Base-by-base conservation (phyloP, 768 basidiomycete genomes). In the Pleurotus djamor region DNA sequence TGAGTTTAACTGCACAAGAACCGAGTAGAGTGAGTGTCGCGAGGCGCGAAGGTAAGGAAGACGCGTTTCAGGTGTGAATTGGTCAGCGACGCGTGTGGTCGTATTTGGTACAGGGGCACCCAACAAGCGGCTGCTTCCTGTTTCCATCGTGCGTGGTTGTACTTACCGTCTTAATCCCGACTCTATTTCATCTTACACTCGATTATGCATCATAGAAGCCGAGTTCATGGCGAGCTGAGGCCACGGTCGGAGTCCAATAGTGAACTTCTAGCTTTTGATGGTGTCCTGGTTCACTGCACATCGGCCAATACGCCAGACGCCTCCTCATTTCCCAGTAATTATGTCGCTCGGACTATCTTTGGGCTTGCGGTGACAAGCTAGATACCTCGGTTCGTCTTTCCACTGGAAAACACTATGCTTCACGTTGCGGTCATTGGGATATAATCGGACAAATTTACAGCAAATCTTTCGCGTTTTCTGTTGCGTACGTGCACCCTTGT, bases 61-160 rank as follows among this genome's bases (percentile, higher is more conserved):
- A 47, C 45, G 45, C 45, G 45, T 14, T 8, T 7, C 7, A 17
- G n/a, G 2, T 14, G 12, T 47, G 13, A 47, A 57, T 16, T 45
- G 17, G 48, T 44, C 52, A 35, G 21, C 37, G 52, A 41, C 52
- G 50, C 52, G 52, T 52, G 50, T 52, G 38, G 52, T 36, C 52
- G 37, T 41, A 35, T 36, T 35, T 52, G 52, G 32, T 4, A 28
- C 38, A 41, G 38, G 38, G 38, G 38, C 38, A n/a, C 38, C 38
- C 9, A 10, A 10, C 10, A 41, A 41, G 10, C 4, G 38, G n/a
- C 21, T 28, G 21, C 21, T 28, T 28, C 21, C 21, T 28, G 21
- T 3, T 28, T 28, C 21, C 21, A 28, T 28, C 2, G 21, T 28
- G 21, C 21, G 21, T 28, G 21, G 21, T 28, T 28, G 21, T 28